Percentiles rank a stretch among this genome's conserved stretches.
These are phyloP conservation scores for Aspergillus leporis DNA, from an alignment of 495 filamentous ascomycete species.

Conservation along the genomic window DNA sequence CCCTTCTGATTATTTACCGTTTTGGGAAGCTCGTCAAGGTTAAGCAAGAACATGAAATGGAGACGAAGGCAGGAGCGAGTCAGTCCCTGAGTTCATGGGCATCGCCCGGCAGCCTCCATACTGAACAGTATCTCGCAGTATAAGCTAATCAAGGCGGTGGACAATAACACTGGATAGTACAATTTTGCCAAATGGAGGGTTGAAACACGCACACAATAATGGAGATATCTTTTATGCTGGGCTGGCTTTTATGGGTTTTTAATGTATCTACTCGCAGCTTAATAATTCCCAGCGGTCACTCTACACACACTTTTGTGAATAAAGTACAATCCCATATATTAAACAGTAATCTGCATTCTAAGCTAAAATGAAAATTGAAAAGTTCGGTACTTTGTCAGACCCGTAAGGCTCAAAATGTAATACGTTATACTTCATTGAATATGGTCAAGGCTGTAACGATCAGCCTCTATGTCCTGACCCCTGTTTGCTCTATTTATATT, in stretches of 20 bases:
- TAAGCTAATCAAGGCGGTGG: neutral
- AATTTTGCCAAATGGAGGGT: neutral
- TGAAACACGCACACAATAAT: neutral
- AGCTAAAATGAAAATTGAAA: no score
- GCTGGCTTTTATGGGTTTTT: neutral
- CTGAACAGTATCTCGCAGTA: neutral
- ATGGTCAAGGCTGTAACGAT: neutral
- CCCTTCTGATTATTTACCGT: neutral
- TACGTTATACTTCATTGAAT: neutral
- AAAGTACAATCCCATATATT: neutral
- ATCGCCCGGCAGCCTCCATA: neutral
- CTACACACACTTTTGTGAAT: no score
- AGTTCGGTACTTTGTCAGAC: no score
- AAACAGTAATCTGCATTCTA: neutral
- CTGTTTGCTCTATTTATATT: no score
- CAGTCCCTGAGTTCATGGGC: neutral
- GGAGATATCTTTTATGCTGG: neutral
- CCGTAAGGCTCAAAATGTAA: no score
- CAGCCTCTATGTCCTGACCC: no score
- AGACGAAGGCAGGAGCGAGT: neutral
- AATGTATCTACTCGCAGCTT: neutral
- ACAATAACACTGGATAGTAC: neutral
- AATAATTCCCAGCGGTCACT: neutral
- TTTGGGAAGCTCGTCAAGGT: conserved; percentile 2
- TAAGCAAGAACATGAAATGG: conserved; percentile 3